Percentiles rank a stretch among this genome's conserved stretches.
Conservation (phyloP, 768 basidiomycete genomes). For the Mycena venus region DNA sequence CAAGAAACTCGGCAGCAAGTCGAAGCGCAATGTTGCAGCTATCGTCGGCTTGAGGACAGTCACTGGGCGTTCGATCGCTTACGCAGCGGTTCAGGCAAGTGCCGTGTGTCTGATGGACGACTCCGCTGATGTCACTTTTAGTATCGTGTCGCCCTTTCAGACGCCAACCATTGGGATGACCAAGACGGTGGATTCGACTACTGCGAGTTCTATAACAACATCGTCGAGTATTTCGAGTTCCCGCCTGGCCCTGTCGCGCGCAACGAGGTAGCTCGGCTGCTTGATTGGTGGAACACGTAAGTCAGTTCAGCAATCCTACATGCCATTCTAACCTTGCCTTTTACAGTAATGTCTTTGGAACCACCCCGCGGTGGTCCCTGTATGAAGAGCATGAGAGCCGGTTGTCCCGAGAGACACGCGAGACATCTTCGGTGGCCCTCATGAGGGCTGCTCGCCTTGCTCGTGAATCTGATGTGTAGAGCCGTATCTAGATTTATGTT, state of each 20-base stretch:
- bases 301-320: neutral
- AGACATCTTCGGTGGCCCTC: neutral
- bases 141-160: constrained; percentile 32
- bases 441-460: neutral
- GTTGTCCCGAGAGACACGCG: too few species aligned
- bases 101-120: neutral
- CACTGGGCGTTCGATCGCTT: constrained; percentile 30
- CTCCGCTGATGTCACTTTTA: neutral
- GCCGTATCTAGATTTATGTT: too few species aligned
- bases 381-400: neutral
- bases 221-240: constrained; percentile 26
- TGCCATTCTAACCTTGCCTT: neutral
- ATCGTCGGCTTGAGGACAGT: constrained; percentile 2
- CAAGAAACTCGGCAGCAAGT: neutral
- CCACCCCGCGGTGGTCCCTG: neutral
- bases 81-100: constrained; percentile 40
- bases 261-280: neutral
- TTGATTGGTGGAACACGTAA: constrained; percentile 4
- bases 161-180: constrained; percentile 18
- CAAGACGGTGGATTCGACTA: constrained; percentile 32
- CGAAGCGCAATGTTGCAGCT: neutral
- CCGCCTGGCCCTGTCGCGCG: too few species aligned
- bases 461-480: neutral
- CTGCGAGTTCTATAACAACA: constrained; percentile 29
- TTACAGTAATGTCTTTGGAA: neutral